Evolutionary conservation across 129 eudicot species (phyloP).

Genomic region (Pseudognaphalium luteoalbum): DNA sequence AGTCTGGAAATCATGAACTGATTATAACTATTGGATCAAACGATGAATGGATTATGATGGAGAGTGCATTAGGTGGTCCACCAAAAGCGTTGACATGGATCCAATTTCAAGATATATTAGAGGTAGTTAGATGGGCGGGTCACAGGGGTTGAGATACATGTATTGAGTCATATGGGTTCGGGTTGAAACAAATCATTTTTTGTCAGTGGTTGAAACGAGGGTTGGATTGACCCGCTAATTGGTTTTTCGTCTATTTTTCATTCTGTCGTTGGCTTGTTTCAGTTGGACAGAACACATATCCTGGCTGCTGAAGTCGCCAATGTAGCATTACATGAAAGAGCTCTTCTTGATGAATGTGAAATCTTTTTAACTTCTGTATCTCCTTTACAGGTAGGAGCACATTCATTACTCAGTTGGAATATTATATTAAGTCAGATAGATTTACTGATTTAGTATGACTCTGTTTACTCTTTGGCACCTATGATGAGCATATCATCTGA

Average conservation of each 20-base stretch:
- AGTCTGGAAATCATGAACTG: not conserved
- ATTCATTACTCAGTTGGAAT: slow-evolving; percentile 1
- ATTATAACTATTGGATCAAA: not conserved
- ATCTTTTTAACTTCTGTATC: slow-evolving; percentile 55
- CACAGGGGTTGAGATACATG: not conserved
- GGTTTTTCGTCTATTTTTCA: not conserved
- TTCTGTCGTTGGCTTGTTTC: slow-evolving; percentile 16
- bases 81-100: not conserved
- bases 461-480: not conserved
- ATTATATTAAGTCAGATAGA: slow-evolving; percentile 3
- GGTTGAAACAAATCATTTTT: not conserved
- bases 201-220: not conserved
- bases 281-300: slow-evolving; percentile 60
- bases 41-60: not conserved
- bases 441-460: not conserved
- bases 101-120: not conserved
- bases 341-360: slow-evolving; percentile 86
- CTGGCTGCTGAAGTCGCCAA: slow-evolving; percentile 75
- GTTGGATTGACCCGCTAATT: too few relatives aligned
- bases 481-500: not conserved
- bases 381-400: slow-evolving; percentile 57
- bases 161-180: not conserved
- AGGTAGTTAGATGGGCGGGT: slow-evolving; percentile 1
- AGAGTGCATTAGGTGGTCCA: slow-evolving; percentile 1
- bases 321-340: slow-evolving; percentile 72